A percentile compares a stretch with the other conserved stretches of the same genome.
phyloP scores from a whole-genome alignment of 2,329 filamentous ascomycete species.

The Fulvia fulva region DNA sequence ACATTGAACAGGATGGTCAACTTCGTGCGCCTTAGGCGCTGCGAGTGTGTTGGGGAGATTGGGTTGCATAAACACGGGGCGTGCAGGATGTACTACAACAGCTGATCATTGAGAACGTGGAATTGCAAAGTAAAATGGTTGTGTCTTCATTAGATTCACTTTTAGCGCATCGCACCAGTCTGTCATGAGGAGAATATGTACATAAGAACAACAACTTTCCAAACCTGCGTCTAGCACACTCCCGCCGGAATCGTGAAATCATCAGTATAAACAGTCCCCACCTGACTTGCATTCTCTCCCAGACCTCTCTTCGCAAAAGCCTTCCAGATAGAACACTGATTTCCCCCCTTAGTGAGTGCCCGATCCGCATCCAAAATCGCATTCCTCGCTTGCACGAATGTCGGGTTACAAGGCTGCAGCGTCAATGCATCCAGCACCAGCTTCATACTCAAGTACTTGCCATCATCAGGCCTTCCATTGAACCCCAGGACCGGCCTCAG shows the following conservation, averaged over 20 bases:
- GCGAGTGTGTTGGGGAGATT: too few relatives aligned
- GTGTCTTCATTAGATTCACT: too few relatives aligned
- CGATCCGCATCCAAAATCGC: conserved; percentile 55
- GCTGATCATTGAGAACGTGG: too few relatives aligned
- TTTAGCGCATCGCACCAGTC: too few relatives aligned
- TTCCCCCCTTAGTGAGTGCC: conserved; percentile 49
- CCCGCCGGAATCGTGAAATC: conserved; percentile 13
- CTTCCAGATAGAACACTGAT: conserved; percentile 52
- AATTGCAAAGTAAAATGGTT: too few relatives aligned
- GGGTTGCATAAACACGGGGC: too few relatives aligned
- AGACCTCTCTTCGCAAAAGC: conserved; percentile 57
- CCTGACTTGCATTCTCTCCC: conserved; percentile 30
- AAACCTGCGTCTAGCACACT: conserved; percentile 4
- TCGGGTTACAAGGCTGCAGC: conserved; percentile 56
- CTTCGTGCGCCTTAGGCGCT: too few relatives aligned
- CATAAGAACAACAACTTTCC: too few relatives aligned
- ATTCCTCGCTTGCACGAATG: conserved; percentile 51
- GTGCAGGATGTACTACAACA: too few relatives aligned
- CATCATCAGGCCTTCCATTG: conserved; percentile 50
- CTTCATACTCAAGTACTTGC: conserved; percentile 51
- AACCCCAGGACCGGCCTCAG: conserved; percentile 40
- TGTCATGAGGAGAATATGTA: too few relatives aligned
- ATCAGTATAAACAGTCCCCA: conserved; percentile 11
- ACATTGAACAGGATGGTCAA: too few relatives aligned
- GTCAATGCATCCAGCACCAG: conserved; percentile 52